Base-by-base conservation (phyloP, 2,329 filamentous ascomycete species). In the Apiospora malaysiana region DNA sequence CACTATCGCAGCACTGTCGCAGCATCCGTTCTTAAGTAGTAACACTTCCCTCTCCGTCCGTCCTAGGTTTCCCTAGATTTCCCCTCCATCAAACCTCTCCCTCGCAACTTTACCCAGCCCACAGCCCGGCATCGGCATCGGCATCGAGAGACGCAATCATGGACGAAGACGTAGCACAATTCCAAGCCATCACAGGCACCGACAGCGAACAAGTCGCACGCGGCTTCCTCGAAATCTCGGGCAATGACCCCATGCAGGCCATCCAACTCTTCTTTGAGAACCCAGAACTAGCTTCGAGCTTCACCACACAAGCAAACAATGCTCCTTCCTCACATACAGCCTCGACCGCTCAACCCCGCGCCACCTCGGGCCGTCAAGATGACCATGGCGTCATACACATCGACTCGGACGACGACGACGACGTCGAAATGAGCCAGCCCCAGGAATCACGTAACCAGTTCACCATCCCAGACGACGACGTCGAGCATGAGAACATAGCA, bases 241-340 rank as follows among this genome's bases (percentile, higher is more conserved):
- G 94, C 76, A 91, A 91, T 77, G 92, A 97, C 79, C 85, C 95
- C 68, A 91, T 94, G 81, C 92, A 95, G 78, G 96, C 96, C 37
- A 91, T 98, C 76, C 90, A 94, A 78, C 90, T 98, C 16, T 99
- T 91, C 83, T 98, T 94, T 81, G 94, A 97, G 78, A 96, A 93
- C 79, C 93, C 93, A 59, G 94, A 95, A 66, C 89, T 92, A 73
- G 89, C 87, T 75, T 83, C 83, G 59, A 82, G 82, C 71, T 81
- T 88, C 71, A 78, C 78, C 65, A 79, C 82, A 25, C 42, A 18
- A 74, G 75, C 82, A 14, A 76, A 81, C 25, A 73, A 82, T 23
- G 75, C 75, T 70, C 74, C 82, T n/a, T 76, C 82, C 27, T 73
- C 81, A 32, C 73, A 81, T 47, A 78, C 81, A 42, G 78, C 83